phyloP scores from a whole-genome alignment of 371 early-diverging fungal species.

The Mucor plumbeus region DNA sequence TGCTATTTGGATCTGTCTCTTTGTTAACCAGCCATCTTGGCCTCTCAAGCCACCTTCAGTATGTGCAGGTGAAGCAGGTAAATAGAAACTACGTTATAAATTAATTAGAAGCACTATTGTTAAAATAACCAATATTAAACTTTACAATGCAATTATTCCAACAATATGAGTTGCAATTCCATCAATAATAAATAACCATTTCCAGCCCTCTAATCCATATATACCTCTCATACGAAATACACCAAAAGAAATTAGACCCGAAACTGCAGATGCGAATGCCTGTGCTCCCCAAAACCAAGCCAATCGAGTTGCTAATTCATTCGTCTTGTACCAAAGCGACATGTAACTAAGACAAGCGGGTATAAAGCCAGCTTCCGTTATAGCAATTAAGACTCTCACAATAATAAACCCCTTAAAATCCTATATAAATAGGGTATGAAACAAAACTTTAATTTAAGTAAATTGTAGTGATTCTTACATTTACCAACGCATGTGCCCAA shows the following conservation, averaged over 20 bases:
- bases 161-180: constrained; percentile 57
- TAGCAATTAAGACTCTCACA: constrained; percentile 39
- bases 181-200: constrained; percentile 62
- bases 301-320: constrained; percentile 58
- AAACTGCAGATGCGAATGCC: constrained; percentile 61
- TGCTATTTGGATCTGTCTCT: constrained; percentile 51
- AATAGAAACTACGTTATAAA: constrained; percentile 23
- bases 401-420: constrained; percentile 36
- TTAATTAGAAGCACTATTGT: background rate
- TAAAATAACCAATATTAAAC: background rate
- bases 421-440: constrained; percentile 6
- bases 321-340: constrained; percentile 61
- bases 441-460: too few species aligned
- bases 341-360: constrained; percentile 65
- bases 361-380: constrained; percentile 64
- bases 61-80: constrained; percentile 51
- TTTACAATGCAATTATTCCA: constrained; percentile 50
- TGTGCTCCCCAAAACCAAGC: constrained; percentile 66
- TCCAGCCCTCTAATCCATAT: constrained; percentile 61
- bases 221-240: constrained; percentile 61
- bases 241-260: constrained; percentile 65
- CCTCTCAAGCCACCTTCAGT: constrained; percentile 49
- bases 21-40: constrained; percentile 43
- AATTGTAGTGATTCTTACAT: constrained; percentile 18
- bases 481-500: constrained; percentile 41